Percentiles rank a stretch among this genome's conserved stretches.
phyloP scores from a whole-genome alignment of 345 rosid species.

The Eucalyptus grandis region DNA sequence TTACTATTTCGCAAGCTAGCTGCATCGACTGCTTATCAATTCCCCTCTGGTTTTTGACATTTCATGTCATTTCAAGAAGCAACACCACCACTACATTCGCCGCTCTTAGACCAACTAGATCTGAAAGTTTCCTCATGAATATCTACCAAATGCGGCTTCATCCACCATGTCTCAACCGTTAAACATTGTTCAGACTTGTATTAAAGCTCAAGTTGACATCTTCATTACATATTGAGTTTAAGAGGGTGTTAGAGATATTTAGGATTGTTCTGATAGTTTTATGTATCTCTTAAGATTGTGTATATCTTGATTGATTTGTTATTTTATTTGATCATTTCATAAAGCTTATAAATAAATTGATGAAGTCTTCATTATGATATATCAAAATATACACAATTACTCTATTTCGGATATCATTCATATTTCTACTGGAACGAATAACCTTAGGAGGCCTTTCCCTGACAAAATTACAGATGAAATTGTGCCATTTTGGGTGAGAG shows the following conservation, averaged over 20 bases:
- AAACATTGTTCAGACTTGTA: neutral
- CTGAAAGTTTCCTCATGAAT: neutral
- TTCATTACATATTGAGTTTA: neutral
- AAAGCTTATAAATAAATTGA: too few species aligned
- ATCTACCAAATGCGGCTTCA: neutral
- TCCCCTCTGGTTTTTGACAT: too few species aligned
- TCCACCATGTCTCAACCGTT: rapidly evolving
- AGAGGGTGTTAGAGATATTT: neutral
- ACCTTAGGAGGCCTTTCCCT: too few species aligned
- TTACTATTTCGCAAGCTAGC: too few species aligned
- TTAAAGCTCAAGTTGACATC: too few species aligned
- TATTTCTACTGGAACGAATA: too few species aligned
- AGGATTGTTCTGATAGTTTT: neutral
- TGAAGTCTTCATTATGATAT: neutral
- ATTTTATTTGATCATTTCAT: too few species aligned
- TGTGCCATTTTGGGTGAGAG: too few species aligned
- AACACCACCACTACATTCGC: neutral
- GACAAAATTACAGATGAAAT: too few species aligned
- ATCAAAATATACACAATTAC: neutral
- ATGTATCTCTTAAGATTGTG: neutral
- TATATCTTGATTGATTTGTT: neutral
- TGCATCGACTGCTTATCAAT: neutral
- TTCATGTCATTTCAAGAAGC: neutral
- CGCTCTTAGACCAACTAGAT: neutral
- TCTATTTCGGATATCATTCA: too few species aligned